Percentiles rank a stretch among this genome's conserved stretches.
Evolutionary conservation across 371 early-diverging fungal genomes (phyloP).

Genomic region (Mortierella polycephala): DNA sequence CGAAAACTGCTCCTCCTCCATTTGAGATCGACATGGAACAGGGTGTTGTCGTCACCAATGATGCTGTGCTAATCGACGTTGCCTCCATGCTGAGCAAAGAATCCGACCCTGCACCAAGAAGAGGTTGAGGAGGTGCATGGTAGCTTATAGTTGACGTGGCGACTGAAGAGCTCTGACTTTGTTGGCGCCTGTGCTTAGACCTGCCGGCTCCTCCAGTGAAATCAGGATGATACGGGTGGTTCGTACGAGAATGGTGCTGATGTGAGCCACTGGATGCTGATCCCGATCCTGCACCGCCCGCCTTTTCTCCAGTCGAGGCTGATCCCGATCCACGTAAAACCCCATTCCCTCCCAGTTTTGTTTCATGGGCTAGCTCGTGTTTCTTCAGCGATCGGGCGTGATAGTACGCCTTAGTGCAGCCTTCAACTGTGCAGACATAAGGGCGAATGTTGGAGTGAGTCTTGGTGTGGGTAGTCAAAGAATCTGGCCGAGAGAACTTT

Average conservation of each 20-base stretch:
- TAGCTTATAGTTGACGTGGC: constrained; percentile 2
- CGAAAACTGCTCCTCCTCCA: constrained; percentile 3
- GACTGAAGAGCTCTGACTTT: constrained; percentile 30
- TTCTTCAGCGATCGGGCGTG: constrained; percentile 84
- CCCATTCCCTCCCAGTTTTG: constrained; percentile 14
- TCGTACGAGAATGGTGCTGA: constrained; percentile 25
- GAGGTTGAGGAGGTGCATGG: background rate
- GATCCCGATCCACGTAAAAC: constrained; percentile 35
- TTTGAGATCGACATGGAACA: constrained; percentile 13
- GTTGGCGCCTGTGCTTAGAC: constrained; percentile 44
- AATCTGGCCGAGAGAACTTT: constrained; percentile 88
- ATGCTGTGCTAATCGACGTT: background rate
- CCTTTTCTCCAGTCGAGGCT: constrained; percentile 14
- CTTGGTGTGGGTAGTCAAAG: constrained; percentile 88
- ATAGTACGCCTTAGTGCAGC: constrained; percentile 81
- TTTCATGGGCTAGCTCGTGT: constrained; percentile 71
- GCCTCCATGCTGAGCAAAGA: background rate
- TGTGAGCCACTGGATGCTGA: background rate
- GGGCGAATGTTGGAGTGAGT: constrained; percentile 85
- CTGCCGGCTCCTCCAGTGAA: constrained; percentile 26
- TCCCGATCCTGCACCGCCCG: constrained; percentile 8
- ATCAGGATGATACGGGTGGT: constrained; percentile 47
- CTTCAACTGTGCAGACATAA: constrained; percentile 67
- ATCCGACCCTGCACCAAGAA: background rate
- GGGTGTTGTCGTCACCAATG: constrained; percentile 9